Evolutionary conservation across 2,329 filamentous ascomycete genomes (phyloP).

Genomic region (Fusarium kyushuense): DNA sequence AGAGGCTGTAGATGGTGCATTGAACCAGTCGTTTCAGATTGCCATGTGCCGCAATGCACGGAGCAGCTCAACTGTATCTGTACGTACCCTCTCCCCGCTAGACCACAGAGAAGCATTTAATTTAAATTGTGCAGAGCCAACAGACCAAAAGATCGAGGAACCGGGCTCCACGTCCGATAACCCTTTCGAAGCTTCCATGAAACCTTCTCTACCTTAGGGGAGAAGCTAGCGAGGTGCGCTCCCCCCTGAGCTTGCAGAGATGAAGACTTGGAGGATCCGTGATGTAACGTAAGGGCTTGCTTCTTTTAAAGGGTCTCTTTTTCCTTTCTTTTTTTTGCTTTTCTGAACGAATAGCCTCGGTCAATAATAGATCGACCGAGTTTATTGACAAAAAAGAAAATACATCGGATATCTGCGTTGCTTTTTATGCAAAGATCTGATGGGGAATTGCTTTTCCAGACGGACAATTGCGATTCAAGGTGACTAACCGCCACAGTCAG

Average conservation of each 20-base stretch:
- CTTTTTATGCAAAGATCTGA: conserved; percentile 14
- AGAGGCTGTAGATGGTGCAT: conserved; percentile 37
- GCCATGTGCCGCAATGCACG: conserved; percentile 22
- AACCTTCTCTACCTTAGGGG: conserved; percentile 41
- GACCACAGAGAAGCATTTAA: not conserved
- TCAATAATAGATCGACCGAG: not conserved
- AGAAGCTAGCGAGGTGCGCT: conserved; percentile 23
- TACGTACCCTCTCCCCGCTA: too few species aligned
- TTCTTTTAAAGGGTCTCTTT: conserved; percentile 14
- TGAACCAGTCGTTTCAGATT: conserved; percentile 30
- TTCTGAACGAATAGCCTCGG: not conserved
- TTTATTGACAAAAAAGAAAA: conserved; percentile 6
- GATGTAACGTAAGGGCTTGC: conserved; percentile 42
- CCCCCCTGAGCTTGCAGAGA: conserved; percentile 41
- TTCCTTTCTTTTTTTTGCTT: not conserved
- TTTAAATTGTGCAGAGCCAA: conserved; percentile 18
- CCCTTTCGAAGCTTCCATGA: conserved; percentile 46
- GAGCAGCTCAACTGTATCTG: too few species aligned
- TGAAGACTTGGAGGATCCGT: conserved; percentile 31
- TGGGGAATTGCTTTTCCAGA: conserved; percentile 3
- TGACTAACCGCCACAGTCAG: conserved; percentile 25
- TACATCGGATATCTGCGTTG: conserved; percentile 13
- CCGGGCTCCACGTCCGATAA: conserved; percentile 15
- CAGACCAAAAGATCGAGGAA: conserved; percentile 4
- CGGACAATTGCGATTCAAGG: not conserved